phyloP scores from a whole-genome alignment of 805 yeast genomes.

The Ogataea angusta region DNA sequence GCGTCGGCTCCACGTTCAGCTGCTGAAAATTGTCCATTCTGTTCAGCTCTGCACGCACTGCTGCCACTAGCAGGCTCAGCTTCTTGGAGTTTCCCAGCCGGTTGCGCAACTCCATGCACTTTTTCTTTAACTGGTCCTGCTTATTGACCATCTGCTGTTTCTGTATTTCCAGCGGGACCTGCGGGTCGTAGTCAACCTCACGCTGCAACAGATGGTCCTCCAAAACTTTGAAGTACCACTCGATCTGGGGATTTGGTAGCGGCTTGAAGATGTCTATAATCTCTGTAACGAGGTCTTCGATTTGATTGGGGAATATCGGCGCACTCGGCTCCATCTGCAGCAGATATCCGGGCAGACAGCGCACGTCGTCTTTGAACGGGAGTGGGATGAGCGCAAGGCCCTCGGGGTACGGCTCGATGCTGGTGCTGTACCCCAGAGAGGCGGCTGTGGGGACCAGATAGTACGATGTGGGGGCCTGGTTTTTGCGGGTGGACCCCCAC shows the following conservation, averaged over 20 bases:
- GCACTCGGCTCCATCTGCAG: conserved; percentile 21
- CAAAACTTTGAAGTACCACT: conserved; percentile 61
- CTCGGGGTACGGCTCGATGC: conserved; percentile 44
- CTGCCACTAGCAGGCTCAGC: conserved; percentile 12
- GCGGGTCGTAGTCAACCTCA: conserved; percentile 29
- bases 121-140: conserved; percentile 22
- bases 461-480: conserved; percentile 53
- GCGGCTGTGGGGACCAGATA: conserved; percentile 54
- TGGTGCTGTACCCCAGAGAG: conserved; percentile 15
- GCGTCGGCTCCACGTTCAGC: conserved; percentile 11
- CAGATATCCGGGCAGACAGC: conserved; percentile 52
- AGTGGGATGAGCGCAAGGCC: conserved; percentile 68
- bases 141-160: conserved; percentile 19
- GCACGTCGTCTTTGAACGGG: conserved; percentile 74
- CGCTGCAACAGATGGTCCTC: conserved; percentile 65
- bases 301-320: conserved; percentile 17
- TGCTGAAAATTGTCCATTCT: conserved; percentile 22
- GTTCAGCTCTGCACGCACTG: conserved; percentile 23
- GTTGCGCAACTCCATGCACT: conserved; percentile 14
- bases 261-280: conserved; percentile 33
- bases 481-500: conserved; percentile 62
- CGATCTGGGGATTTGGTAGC: conserved; percentile 56
- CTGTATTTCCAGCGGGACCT: conserved; percentile 10
- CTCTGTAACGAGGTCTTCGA: conserved; percentile 23
- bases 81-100: conserved; percentile 8